These are phyloP conservation scores for Parastagonospora avenae DNA, from an alignment of 2,329 filamentous ascomycete genomes.

Conservation along the genomic window DNA sequence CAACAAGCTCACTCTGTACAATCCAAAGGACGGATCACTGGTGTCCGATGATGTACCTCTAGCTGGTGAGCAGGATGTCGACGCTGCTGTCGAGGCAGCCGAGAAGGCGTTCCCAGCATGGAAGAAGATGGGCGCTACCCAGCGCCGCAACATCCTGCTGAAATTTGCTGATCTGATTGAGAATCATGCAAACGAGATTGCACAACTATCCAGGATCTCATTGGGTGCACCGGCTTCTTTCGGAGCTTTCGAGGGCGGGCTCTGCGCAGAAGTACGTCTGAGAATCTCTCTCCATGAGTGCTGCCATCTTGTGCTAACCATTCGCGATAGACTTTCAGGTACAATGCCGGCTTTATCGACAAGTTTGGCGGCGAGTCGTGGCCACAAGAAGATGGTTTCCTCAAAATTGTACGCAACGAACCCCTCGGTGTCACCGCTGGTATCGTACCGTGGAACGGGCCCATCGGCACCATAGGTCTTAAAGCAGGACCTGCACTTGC, in stretches of 20 bases:
- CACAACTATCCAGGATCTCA: slow-evolving; percentile 50
- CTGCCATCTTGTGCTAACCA: neutral
- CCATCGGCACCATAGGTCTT: slow-evolving; percentile 45
- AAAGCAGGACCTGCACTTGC: slow-evolving; percentile 45
- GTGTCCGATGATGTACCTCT: slow-evolving; percentile 56
- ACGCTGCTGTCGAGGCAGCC: slow-evolving; percentile 56
- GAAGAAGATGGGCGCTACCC: slow-evolving; percentile 35
- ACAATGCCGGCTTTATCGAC: slow-evolving; percentile 44
- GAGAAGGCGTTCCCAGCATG: slow-evolving; percentile 55
- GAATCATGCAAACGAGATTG: slow-evolving; percentile 25
- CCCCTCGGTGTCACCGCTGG: slow-evolving; percentile 50
- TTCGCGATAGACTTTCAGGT: slow-evolving; percentile 30
- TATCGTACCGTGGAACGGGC: slow-evolving; percentile 52
- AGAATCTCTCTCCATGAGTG: slow-evolving; percentile 8
- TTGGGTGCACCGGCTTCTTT: slow-evolving; percentile 54
- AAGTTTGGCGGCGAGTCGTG: slow-evolving; percentile 43
- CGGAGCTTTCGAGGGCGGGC: slow-evolving; percentile 51
- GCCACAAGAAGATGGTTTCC: slow-evolving; percentile 55
- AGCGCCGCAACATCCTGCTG: slow-evolving; percentile 36
- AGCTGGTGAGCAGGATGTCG: slow-evolving; percentile 52
- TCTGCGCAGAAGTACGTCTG: slow-evolving; percentile 39
- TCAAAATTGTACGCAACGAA: slow-evolving; percentile 50
- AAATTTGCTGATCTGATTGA: slow-evolving; percentile 43
- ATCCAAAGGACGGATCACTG: slow-evolving; percentile 56
- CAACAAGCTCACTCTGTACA: slow-evolving; percentile 56